Percentiles rank a stretch among this genome's conserved stretches.
Conservation (phyloP, 768 basidiomycete genomes). For the Pisolithus microcarpus region DNA sequence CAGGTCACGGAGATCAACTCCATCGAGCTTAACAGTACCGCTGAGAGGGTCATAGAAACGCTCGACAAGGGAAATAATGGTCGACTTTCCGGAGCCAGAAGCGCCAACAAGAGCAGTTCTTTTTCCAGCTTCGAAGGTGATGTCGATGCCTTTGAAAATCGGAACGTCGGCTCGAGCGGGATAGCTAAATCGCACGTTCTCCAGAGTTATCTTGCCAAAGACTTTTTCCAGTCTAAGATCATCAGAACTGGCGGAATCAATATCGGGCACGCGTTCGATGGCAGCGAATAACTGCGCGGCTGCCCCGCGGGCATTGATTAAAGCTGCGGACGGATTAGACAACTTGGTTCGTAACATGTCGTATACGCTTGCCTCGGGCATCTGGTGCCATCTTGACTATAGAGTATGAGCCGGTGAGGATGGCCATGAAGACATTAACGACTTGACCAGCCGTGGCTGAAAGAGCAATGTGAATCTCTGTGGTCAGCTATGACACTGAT, state of each 20-base stretch:
- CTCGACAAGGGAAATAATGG: constrained; percentile 72
- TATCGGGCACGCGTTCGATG: constrained; percentile 80
- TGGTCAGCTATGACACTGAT: neutral
- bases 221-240: constrained; percentile 67
- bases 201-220: constrained; percentile 64
- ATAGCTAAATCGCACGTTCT: constrained; percentile 76
- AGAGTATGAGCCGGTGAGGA: constrained; percentile 88
- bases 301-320: constrained; percentile 73
- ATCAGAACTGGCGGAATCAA: constrained; percentile 66
- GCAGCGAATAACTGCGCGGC: constrained; percentile 84
- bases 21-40: constrained; percentile 70
- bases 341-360: neutral
- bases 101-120: constrained; percentile 76
- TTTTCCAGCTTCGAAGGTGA: constrained; percentile 69
- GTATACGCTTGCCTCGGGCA: constrained; percentile 52
- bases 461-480: neutral
- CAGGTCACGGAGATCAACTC: constrained; percentile 61
- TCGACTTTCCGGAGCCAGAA: constrained; percentile 74
- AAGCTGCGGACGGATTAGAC: constrained; percentile 35
- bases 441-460: constrained; percentile 62
- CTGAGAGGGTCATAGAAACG: constrained; percentile 79
- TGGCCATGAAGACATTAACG: constrained; percentile 77
- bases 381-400: constrained; percentile 81
- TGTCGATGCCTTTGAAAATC: constrained; percentile 63
- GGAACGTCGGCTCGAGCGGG: constrained; percentile 77